Conservation (phyloP, 208 protist species). For the Trichomonas vaginalis region DNA sequence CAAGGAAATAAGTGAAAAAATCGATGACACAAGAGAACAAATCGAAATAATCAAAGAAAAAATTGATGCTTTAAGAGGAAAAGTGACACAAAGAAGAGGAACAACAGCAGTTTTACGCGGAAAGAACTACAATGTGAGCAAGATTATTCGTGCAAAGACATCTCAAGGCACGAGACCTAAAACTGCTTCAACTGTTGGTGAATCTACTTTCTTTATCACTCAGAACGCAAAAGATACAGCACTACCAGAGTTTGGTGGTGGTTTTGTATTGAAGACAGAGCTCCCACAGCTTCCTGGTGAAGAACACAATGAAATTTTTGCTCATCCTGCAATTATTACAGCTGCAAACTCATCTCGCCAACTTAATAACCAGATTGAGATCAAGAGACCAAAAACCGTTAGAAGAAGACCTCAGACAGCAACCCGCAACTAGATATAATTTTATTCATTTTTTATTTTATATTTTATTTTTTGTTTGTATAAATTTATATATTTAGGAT, state of each 20-base stretch:
- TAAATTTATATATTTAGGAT: no score
- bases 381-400: background rate
- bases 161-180: background rate
- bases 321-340: background rate
- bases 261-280: background rate
- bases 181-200: background rate
- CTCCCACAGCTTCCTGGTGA: background rate
- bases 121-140: background rate
- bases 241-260: background rate
- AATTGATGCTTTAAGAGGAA: background rate
- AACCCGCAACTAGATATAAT: background rate
- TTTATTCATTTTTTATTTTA: no score
- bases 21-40: background rate
- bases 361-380: background rate
- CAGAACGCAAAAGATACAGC: background rate
- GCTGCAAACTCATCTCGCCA: background rate
- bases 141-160: background rate
- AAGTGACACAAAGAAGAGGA: background rate
- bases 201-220: background rate
- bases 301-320: background rate
- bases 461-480: no score
- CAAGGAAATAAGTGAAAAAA: background rate
- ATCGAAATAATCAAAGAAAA: background rate
- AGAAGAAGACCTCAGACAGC: background rate
- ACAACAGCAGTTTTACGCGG: background rate